Conservation (phyloP, 108 stramenopile species). For the Cylindrotheca closterium region DNA sequence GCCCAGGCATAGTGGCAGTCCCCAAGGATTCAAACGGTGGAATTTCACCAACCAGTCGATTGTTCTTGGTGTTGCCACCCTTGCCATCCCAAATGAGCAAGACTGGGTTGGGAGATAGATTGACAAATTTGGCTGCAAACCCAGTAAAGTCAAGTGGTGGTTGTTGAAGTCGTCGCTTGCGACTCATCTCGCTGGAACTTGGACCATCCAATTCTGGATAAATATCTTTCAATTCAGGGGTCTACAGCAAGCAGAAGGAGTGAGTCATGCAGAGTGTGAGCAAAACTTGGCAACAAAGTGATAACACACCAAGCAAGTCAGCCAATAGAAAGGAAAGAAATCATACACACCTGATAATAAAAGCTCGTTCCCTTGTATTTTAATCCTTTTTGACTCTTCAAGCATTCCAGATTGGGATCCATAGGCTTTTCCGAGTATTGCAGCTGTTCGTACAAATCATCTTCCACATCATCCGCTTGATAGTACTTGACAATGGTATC, state of each 20-base stretch:
- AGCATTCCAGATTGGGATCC: conserved; percentile 18
- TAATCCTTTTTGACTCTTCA: conserved; percentile 20
- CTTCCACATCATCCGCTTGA: conserved; percentile 40
- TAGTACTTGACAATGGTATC: conserved; percentile 28
- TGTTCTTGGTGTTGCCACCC: conserved; percentile 45
- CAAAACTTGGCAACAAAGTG: too few species aligned
- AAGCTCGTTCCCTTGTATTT: conserved; percentile 28
- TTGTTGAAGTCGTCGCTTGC: conserved; percentile 28
- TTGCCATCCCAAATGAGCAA: conserved; percentile 81
- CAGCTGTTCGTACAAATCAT: conserved; percentile 31
- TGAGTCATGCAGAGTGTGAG: too few species aligned
- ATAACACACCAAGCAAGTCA: neutral
- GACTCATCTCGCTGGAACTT: conserved; percentile 22
- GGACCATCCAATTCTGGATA: conserved; percentile 21
- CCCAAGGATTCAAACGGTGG: conserved; percentile 77
- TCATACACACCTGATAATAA: conserved; percentile 13
- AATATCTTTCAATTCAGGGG: conserved; percentile 29
- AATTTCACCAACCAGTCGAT: conserved; percentile 62
- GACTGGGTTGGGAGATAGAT: conserved; percentile 58
- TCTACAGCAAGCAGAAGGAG: conserved; percentile 1
- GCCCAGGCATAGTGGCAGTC: conserved; percentile 77
- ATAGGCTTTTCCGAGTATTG: conserved; percentile 4
- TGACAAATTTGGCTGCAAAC: conserved; percentile 84
- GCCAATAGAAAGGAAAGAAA: neutral
- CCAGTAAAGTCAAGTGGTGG: conserved; percentile 74